Evolutionary conservation across 2,329 filamentous ascomycete genomes (phyloP), one percentile per base, ranked within the genome.

Genomic region (Colletotrichum simmondsii): DNA sequence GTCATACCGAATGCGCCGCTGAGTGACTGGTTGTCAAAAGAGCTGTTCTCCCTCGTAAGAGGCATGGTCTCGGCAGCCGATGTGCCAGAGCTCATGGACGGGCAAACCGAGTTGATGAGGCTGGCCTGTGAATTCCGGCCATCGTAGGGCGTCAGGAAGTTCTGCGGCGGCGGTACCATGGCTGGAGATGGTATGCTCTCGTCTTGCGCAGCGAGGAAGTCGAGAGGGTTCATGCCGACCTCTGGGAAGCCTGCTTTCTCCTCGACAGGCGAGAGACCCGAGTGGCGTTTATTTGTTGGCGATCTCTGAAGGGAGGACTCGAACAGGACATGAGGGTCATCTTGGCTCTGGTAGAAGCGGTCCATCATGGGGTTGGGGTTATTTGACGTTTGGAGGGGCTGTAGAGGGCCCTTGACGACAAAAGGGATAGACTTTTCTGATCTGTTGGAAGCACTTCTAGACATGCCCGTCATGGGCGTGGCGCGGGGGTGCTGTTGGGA

Each of bases 1-100:
- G 82, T 77, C 83, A 86, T 85, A 49, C 81, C 77, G 61, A 79
- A 77, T 7, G 77, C 78, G 42, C 76, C 74, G 3, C 77, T 72
- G 19, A 82, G 75, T 4, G 78, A 78, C 22, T 76, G 69, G 64
- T 73, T 75, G 70, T 82, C 78, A 32, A 80, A 78, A 10, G 79
- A 79, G 78, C 85, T 87, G 75, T 84, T 86, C 68, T 84, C 81
- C 52, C 85, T 81, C 11, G 84, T 85, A 76, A 87, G 80, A 32
- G 84, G 81, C 68, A 80, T 82, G 0, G 78, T 80, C 46, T 86
- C 85, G 4, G 81, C 70, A 10, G 80, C 81, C 14, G 83, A 83
- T 4, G 82, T 80, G 0, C 80, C 83, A 3, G 85, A 86, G 32
- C 83, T 80, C 79, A 87, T 81, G 1, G 85, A 87, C 1, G 85